These are phyloP conservation scores for Ophiostoma novo-ulmi DNA, from an alignment of 2,329 filamentous ascomycete genomes.

Conservation along the genomic window DNA sequence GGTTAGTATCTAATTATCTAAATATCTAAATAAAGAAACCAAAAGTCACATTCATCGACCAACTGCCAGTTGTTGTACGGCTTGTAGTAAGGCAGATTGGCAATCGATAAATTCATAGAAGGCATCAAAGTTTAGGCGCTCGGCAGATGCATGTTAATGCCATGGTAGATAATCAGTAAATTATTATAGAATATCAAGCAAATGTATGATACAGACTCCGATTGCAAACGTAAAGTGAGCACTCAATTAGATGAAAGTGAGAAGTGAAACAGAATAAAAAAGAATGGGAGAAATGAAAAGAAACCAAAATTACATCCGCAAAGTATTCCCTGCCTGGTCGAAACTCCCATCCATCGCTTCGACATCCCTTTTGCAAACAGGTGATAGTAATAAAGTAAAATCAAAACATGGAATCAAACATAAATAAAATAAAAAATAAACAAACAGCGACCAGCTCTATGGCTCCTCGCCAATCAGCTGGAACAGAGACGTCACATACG, in stretches of 20 bases:
- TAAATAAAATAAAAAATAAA: background rate
- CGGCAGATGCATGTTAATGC: background rate
- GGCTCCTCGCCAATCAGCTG: slow-evolving; percentile 29
- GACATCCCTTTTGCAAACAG: slow-evolving; percentile 5
- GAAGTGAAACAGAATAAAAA: background rate
- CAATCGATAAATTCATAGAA: background rate
- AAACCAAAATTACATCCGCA: background rate
- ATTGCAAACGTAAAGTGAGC: background rate
- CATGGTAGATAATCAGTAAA: background rate
- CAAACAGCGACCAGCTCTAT: slow-evolving; percentile 3
- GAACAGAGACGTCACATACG: slow-evolving; percentile 34
- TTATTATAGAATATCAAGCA: background rate
- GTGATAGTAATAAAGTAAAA: slow-evolving; percentile 13
- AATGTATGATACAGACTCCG: background rate
- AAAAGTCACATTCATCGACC: background rate
- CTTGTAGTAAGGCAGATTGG: background rate
- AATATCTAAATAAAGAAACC: background rate
- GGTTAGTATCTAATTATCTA: too few species aligned
- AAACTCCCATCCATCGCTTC: slow-evolving; percentile 9
- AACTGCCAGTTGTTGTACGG: background rate
- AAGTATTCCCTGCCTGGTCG: slow-evolving; percentile 9
- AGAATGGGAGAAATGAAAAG: background rate
- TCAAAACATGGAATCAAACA: slow-evolving; percentile 1
- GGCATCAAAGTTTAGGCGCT: too few species aligned
- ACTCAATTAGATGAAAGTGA: background rate